phyloP scores from a whole-genome alignment of 129 eudicot genomes.

The Gnaphalium uliginosum region DNA sequence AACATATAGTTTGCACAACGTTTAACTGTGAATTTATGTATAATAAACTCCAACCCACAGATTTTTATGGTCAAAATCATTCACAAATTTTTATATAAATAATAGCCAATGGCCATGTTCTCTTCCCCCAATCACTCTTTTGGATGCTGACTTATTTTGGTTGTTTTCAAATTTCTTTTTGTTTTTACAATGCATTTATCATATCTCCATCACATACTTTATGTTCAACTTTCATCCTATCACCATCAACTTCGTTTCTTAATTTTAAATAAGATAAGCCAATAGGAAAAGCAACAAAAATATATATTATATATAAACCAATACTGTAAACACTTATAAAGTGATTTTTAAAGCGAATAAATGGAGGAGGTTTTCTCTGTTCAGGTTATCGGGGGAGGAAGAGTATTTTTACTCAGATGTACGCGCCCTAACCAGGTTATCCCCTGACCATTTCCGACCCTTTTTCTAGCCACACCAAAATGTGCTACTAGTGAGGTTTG shows the following conservation, averaged over 20 bases:
- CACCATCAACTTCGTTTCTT: constrained; percentile 26
- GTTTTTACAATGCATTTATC: constrained; percentile 24
- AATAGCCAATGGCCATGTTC: constrained; percentile 29
- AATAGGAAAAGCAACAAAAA: neutral
- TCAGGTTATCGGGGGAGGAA: too few relatives aligned
- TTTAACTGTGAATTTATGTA: neutral
- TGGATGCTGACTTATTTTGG: constrained; percentile 31
- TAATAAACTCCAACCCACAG: neutral
- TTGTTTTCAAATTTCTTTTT: constrained; percentile 24
- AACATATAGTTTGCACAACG: too few relatives aligned
- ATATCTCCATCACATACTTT: constrained; percentile 37
- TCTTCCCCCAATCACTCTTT: constrained; percentile 24
- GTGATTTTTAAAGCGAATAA: too few relatives aligned
- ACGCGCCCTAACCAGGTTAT: too few relatives aligned
- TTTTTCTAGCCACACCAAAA: too few relatives aligned
- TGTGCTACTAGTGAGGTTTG: too few relatives aligned
- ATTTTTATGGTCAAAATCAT: neutral
- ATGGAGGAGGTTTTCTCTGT: too few relatives aligned
- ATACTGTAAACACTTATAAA: neutral
- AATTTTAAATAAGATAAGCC: neutral
- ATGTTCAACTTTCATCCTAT: constrained; percentile 33
- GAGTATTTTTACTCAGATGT: too few relatives aligned
- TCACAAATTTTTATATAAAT: neutral
- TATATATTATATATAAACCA: neutral
- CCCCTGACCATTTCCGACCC: too few relatives aligned